phyloP scores from a whole-genome alignment of 768 basidiomycete species.

The Hygrocybe punicea region DNA sequence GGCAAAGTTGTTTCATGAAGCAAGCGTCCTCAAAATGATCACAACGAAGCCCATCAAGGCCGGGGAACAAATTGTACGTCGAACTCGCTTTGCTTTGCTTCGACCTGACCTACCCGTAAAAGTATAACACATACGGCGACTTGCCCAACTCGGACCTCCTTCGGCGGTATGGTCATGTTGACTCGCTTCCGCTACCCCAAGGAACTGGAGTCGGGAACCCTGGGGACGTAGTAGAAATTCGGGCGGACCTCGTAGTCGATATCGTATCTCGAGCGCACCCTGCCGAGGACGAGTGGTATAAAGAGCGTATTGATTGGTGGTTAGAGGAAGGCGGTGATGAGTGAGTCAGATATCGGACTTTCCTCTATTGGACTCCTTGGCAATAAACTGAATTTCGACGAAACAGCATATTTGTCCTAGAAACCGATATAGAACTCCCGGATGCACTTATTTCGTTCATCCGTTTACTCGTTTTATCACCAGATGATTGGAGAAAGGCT shows the following conservation, averaged over 20 bases:
- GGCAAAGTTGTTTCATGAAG: conserved; percentile 85
- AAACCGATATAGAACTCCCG: conserved; percentile 51
- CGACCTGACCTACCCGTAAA: conserved; percentile 6
- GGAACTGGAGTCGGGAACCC: conserved; percentile 61
- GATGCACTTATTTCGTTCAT: conserved; percentile 60
- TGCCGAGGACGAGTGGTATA: conserved; percentile 11
- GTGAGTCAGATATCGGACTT: conserved; percentile 44
- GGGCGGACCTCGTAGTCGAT: conserved; percentile 63
- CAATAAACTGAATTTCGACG: not conserved
- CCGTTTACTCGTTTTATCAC: conserved; percentile 55
- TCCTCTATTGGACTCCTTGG: not conserved
- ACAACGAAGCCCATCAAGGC: conserved; percentile 67
- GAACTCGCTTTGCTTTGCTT: not conserved
- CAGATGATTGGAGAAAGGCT: conserved; percentile 57
- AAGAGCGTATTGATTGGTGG: conserved; percentile 88
- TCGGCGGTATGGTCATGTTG: conserved; percentile 92
- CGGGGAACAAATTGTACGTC: conserved; percentile 84
- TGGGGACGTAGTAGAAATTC: conserved; percentile 73
- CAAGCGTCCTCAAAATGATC: conserved; percentile 70
- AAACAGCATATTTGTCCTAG: conserved; percentile 53
- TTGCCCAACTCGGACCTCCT: conserved; percentile 90
- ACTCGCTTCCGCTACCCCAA: conserved; percentile 56
- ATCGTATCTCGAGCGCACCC: conserved; percentile 22
- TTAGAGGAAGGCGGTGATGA: conserved; percentile 87
- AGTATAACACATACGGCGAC: conserved; percentile 97